phyloP scores from a whole-genome alignment of 768 basidiomycete species.

The Trametes gibbosa region DNA sequence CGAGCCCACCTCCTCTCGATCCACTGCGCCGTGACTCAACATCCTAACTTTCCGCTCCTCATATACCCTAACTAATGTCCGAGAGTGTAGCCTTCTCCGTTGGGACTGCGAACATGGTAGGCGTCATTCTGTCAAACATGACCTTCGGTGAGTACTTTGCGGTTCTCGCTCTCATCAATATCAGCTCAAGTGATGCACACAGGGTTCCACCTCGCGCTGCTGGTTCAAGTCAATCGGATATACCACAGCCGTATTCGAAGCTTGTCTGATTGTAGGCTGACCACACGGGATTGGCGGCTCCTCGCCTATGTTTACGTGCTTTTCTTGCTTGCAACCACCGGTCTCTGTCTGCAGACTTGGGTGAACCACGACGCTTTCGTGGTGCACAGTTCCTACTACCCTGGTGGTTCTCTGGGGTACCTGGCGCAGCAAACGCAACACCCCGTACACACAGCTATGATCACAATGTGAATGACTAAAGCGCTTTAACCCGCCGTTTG shows the following conservation, averaged over 20 bases:
- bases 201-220: conserved; percentile 23
- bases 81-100: conserved; percentile 1
- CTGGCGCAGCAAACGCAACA: conserved; percentile 18
- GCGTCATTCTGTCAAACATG: conserved; percentile 24
- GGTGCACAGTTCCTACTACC: conserved; percentile 16
- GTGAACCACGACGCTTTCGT: conserved; percentile 27
- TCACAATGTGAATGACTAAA: conserved; percentile 26
- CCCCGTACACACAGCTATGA: conserved; percentile 21
- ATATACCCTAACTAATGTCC: not conserved
- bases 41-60: no score
- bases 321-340: conserved; percentile 21
- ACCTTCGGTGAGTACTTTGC: conserved; percentile 24
- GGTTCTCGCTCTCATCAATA: not conserved
- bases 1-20: not conserved
- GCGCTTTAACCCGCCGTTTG: no score
- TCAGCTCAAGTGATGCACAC: not conserved
- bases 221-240: conserved; percentile 1
- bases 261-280: not conserved
- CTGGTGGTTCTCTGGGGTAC: conserved; percentile 25
- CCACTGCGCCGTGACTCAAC: not conserved
- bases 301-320: conserved; percentile 16
- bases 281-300: not conserved
- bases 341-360: conserved; percentile 23
- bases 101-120: conserved; percentile 20
- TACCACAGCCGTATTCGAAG: not conserved